Conservation (phyloP, 2,329 filamentous ascomycete genomes). For the Magnaporthiopsis rhizophila region DNA sequence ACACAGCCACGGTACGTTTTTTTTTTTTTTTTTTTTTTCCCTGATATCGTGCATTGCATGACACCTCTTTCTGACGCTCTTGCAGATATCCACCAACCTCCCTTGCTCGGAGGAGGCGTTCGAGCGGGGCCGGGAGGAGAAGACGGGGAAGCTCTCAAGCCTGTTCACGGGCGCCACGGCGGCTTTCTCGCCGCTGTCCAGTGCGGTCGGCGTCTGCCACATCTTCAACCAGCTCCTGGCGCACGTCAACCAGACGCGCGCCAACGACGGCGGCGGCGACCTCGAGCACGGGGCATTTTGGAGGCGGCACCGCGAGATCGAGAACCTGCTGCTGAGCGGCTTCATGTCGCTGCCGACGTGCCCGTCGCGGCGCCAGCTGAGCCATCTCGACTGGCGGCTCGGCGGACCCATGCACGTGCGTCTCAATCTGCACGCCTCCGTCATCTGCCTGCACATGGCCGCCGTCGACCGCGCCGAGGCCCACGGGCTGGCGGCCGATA, state of each 20-base stretch:
- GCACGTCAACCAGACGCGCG: constrained; percentile 66
- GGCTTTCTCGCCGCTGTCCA: constrained; percentile 62
- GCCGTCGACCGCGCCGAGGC: constrained; percentile 77
- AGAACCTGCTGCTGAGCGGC: constrained; percentile 70
- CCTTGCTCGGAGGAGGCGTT: constrained; percentile 75
- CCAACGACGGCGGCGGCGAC: constrained; percentile 65
- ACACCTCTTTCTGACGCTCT: neutral
- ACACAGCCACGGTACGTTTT: constrained; percentile 54
- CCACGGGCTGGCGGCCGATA: constrained; percentile 53
- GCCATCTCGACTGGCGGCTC: constrained; percentile 59
- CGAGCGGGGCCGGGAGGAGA: constrained; percentile 53
- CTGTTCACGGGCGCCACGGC: constrained; percentile 46
- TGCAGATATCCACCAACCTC: constrained; percentile 67
- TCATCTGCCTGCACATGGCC: constrained; percentile 83
- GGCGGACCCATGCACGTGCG: constrained; percentile 64
- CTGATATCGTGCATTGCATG: neutral
- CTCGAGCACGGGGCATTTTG: constrained; percentile 71
- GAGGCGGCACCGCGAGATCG: constrained; percentile 75
- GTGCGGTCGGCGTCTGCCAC: constrained; percentile 64
- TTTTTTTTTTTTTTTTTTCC: neutral
- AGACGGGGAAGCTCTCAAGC: constrained; percentile 55
- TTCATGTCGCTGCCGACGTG: constrained; percentile 68
- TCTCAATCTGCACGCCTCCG: constrained; percentile 79
- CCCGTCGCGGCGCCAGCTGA: constrained; percentile 49
- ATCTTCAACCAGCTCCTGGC: constrained; percentile 75